phyloP scores from a whole-genome alignment of 1,284 basidiomycete species.

The Moniliella sp. region DNA sequence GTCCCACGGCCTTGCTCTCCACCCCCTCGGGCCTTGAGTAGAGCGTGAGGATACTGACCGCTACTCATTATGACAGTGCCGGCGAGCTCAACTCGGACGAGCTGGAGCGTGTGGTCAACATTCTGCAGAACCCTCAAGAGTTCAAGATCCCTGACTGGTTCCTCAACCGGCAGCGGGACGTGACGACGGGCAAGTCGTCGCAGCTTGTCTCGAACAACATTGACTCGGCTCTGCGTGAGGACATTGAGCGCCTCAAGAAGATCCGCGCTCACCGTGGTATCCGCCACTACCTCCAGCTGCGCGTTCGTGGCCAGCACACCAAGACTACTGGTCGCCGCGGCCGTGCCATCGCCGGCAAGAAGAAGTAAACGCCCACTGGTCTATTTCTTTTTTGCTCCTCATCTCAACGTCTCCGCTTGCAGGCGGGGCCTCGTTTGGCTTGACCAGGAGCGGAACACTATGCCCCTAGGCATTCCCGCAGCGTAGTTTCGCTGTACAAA shows the following conservation, averaged over 20 bases:
- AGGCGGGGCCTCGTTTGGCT: too few relatives aligned
- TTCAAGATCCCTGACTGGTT: constrained; percentile 99
- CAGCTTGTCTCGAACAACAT: constrained; percentile 92
- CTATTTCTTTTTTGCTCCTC: too few relatives aligned
- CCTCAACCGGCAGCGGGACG: constrained; percentile 86
- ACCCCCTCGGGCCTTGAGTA: too few relatives aligned
- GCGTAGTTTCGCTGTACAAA: too few relatives aligned
- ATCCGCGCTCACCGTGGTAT: constrained; percentile 95
- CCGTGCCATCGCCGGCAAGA: constrained; percentile 32
- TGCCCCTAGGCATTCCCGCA: too few relatives aligned
- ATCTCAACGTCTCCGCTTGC: too few relatives aligned
- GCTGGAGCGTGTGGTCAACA: constrained; percentile 94
- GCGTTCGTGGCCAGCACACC: constrained; percentile 81
- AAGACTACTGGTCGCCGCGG: constrained; percentile 69
- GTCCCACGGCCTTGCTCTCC: too few relatives aligned
- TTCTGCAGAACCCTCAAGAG: constrained; percentile 96
- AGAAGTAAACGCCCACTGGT: constrained; percentile 16
- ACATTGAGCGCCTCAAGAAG: constrained; percentile 96
- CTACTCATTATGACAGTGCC: constrained; percentile 41
- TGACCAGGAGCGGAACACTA: too few relatives aligned
- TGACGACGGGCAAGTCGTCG: constrained; percentile 84
- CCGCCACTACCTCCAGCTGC: constrained; percentile 85
- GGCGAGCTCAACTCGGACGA: constrained; percentile 88
- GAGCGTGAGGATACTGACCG: too few relatives aligned
- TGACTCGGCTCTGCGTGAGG: constrained; percentile 94